Conservation (phyloP, 2,329 filamentous ascomycete genomes). For the Colletotrichum sp. region DNA sequence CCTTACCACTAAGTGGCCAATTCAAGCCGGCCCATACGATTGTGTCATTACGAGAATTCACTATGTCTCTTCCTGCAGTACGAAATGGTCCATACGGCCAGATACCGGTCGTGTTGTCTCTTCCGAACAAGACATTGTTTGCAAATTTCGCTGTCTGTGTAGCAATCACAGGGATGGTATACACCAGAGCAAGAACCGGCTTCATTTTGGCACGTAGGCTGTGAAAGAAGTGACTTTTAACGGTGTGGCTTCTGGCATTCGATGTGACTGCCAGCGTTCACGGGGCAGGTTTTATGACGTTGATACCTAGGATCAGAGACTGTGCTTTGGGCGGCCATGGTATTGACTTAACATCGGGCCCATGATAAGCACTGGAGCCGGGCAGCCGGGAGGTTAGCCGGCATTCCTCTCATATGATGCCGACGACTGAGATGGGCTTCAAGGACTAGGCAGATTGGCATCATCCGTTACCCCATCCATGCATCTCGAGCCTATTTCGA, state of each 20-base stretch:
- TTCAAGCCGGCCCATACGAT: background rate
- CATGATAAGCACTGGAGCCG: background rate
- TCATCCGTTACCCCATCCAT: background rate
- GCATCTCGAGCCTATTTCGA: background rate
- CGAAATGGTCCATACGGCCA: background rate
- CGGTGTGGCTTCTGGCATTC: background rate
- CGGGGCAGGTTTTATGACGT: background rate
- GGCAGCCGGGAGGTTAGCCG: background rate
- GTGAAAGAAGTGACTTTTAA: background rate
- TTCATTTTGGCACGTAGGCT: background rate
- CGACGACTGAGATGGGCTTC: background rate
- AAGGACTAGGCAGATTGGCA: background rate
- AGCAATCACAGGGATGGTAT: background rate
- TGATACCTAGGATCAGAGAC: background rate
- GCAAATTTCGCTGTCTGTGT: background rate
- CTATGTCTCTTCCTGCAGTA: background rate
- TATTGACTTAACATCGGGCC: rapidly evolving
- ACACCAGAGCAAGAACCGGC: background rate
- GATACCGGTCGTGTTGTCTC: background rate
- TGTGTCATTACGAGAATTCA: background rate
- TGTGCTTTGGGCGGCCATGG: background rate
- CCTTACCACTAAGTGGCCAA: background rate
- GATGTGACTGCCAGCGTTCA: background rate
- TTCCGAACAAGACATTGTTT: background rate
- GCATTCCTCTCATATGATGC: background rate